Evolutionary conservation across 2,329 filamentous ascomycete genomes (phyloP).

Genomic region (Colletotrichum eremochloae): DNA sequence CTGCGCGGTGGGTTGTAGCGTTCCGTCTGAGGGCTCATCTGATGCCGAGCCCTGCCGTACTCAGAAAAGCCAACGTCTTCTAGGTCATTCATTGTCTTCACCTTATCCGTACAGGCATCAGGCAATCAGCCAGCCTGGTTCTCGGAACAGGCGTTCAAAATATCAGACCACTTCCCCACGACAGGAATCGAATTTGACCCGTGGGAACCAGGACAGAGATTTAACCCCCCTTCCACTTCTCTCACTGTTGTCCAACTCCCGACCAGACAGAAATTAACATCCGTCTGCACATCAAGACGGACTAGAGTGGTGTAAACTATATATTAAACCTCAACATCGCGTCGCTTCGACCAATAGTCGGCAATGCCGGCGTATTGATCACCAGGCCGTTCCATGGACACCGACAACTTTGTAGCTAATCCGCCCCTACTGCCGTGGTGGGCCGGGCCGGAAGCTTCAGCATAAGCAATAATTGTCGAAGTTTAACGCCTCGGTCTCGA

Average conservation of each 20-base stretch:
- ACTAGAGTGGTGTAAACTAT: not conserved
- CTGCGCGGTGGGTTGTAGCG: not conserved
- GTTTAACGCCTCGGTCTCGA: too few species aligned
- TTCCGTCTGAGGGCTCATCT: too few species aligned
- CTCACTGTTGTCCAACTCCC: not conserved
- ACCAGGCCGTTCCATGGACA: conserved; percentile 21
- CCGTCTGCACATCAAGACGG: too few species aligned
- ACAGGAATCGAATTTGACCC: conserved; percentile 10
- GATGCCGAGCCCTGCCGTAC: too few species aligned
- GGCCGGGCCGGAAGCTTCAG: not conserved
- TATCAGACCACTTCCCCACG: conserved; percentile 1
- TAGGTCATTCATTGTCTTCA: too few species aligned
- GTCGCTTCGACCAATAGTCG: not conserved
- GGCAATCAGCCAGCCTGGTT: too few species aligned
- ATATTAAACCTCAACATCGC: not conserved
- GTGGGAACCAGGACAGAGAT: conserved; percentile 10
- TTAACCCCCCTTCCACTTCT: not conserved
- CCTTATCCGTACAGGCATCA: too few species aligned
- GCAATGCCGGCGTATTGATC: conserved; percentile 12
- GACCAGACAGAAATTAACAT: not conserved
- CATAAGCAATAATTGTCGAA: too few species aligned
- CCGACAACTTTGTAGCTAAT: not conserved
- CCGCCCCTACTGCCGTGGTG: not conserved
- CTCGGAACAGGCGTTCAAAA: too few species aligned
- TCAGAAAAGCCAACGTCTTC: too few species aligned